Percentiles rank a stretch among this genome's conserved stretches.
Conservation (phyloP, 2,329 filamentous ascomycete genomes). For the Septoria petroselini region DNA sequence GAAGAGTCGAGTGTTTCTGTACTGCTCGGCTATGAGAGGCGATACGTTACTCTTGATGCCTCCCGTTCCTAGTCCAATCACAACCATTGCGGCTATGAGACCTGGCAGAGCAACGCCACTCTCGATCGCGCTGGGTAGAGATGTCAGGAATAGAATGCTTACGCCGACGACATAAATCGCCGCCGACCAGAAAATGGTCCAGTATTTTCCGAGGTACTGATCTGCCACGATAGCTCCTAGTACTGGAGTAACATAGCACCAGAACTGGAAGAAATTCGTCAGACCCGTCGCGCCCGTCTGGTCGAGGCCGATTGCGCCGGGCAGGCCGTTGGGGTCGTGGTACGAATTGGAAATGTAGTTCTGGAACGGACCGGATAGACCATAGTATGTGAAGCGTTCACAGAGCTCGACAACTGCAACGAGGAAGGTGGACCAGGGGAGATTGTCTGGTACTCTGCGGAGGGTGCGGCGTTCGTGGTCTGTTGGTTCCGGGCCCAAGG, state of each 20-base stretch:
- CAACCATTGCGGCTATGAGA: constrained; percentile 60
- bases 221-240: constrained; percentile 28
- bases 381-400: constrained; percentile 31
- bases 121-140: constrained; percentile 60
- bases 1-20: constrained; percentile 37
- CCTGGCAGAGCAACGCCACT: constrained; percentile 58
- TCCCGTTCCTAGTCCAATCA: constrained; percentile 70
- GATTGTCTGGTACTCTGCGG: constrained; percentile 44
- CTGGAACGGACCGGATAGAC: constrained; percentile 40
- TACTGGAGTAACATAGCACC: constrained; percentile 30
- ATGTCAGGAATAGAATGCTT: constrained; percentile 61
- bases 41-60: constrained; percentile 76
- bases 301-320: constrained; percentile 35
- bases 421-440: constrained; percentile 39
- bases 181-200: constrained; percentile 66
- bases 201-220: constrained; percentile 61
- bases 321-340: constrained; percentile 38
- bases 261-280: constrained; percentile 47
- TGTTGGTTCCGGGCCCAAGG: constrained; percentile 35
- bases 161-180: constrained; percentile 63
- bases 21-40: constrained; percentile 49
- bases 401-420: constrained; percentile 27
- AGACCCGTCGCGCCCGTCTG: constrained; percentile 44
- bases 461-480: constrained; percentile 43
- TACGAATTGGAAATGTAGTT: constrained; percentile 48